Conservation (phyloP, 129 eudicot species). For the Chrysanthemum seticuspe region DNA sequence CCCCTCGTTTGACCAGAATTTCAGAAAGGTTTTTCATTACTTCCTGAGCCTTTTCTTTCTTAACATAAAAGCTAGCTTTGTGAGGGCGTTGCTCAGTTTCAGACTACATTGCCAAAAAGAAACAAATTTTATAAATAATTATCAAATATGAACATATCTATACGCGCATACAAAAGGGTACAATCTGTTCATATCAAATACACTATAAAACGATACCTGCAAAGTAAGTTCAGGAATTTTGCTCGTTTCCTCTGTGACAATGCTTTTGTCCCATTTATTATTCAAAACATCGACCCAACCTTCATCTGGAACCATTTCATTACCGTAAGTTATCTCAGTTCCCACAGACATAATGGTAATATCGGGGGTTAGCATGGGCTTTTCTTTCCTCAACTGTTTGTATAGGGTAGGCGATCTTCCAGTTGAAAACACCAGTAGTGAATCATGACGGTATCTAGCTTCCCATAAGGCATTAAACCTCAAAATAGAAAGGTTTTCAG, state of each 20-base stretch:
- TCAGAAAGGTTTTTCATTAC: constrained; percentile 60
- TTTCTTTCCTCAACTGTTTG: constrained; percentile 82
- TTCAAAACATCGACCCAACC: constrained; percentile 76
- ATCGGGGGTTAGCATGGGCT: constrained; percentile 92
- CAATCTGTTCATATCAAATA: not conserved
- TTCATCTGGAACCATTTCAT: constrained; percentile 78
- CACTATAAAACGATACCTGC: constrained; percentile 49
- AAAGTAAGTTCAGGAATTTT: constrained; percentile 76
- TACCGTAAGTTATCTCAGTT: constrained; percentile 80
- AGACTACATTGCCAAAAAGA: constrained; percentile 48
- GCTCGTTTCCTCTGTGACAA: constrained; percentile 72
- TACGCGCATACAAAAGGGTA: not conserved
- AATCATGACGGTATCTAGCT: constrained; percentile 66
- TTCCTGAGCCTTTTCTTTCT: constrained; percentile 75
- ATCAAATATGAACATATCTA: not conserved
- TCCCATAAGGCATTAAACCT: constrained; percentile 94
- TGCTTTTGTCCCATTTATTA: constrained; percentile 73
- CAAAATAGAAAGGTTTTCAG: constrained; percentile 66
- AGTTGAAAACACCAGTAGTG: constrained; percentile 79
- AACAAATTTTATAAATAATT: not conserved
- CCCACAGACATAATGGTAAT: constrained; percentile 90
- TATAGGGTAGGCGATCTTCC: constrained; percentile 90
- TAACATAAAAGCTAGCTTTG: constrained; percentile 76
- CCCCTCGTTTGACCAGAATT: constrained; percentile 66
- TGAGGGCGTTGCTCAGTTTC: constrained; percentile 94